Evolutionary conservation across 768 basidiomycete species (phyloP).

Genomic region (Boletus rubescentipes): DNA sequence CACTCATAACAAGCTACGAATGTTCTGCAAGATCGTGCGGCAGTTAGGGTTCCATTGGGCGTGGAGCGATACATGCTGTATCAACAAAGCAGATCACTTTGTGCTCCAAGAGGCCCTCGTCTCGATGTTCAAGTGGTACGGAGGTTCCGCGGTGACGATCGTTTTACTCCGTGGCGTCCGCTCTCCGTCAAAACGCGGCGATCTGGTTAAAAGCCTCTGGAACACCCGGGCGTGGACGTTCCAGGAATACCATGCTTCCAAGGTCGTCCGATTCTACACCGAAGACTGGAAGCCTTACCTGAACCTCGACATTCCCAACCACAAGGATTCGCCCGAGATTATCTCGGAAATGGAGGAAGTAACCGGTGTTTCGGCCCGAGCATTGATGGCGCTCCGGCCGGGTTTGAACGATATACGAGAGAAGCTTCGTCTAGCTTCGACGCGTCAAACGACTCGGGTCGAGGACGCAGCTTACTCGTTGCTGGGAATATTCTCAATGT

Average conservation of each 20-base stretch:
- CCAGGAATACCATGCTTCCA: not conserved
- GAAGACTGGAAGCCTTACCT: not conserved
- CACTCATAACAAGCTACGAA: not conserved
- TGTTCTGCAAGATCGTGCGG: not conserved
- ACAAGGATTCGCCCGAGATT: constrained; percentile 1
- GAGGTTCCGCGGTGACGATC: not conserved
- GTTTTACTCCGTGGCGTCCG: not conserved
- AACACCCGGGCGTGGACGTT: not conserved
- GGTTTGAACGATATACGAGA: not conserved
- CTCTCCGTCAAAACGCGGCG: not conserved
- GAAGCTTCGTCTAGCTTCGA: not conserved
- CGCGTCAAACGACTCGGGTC: not conserved
- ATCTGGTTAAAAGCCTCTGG: not conserved
- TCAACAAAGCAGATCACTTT: not conserved
- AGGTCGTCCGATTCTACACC: not conserved
- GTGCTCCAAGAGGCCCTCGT: not conserved
- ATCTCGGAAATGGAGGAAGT: constrained; percentile 1
- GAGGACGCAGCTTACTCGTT: not conserved
- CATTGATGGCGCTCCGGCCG: not conserved
- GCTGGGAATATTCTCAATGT: not conserved
- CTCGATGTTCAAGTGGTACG: not conserved
- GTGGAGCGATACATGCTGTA: not conserved
- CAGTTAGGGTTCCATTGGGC: not conserved
- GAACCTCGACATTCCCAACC: not conserved
- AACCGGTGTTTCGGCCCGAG: not conserved